Base-by-base conservation (phyloP, 495 filamentous ascomycete species). In the Tuber melanosporum region DNA sequence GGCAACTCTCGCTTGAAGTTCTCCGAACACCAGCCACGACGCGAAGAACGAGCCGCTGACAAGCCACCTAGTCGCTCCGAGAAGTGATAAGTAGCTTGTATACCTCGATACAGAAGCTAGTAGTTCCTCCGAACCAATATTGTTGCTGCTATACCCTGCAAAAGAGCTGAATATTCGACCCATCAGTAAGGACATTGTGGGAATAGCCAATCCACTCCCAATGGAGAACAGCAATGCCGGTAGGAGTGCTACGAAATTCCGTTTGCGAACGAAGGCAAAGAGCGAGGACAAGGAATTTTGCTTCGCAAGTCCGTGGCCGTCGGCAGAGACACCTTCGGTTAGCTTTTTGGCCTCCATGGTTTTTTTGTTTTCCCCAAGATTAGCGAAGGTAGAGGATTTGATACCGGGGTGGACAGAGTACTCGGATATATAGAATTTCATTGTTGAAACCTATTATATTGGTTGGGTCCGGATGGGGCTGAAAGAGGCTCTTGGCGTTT, bases 141-240 rank as follows among this genome's bases (percentile, higher is more conserved):
- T 77, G 9, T 88, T 89, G 26, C 86, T 86, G 1, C 91, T 93
- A 79, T 89, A 95, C 3, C 86, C 83, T 2, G 91, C 87, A 73
- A 96, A 91, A 8, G 87, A 84, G 22, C 92, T 87, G 79, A 99
- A 97, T 62, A 95, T 87, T 69, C 88, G 86, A 22, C 95, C 95
- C 17, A 94, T 87, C 3, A 97, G 83, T 7, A 94, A 85, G 4
- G 94, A 89, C 69, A 92, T 86, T 2, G 86, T 85, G 3, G 94
- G 91, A 52, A 88, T 87, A 39, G 89, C 83, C 32, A 90, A 85
- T 8, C 92, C 92, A 17, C 91, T 88, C 36, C 90, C 75, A 7
- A 92, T 71, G 1, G 93, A 88, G 52, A 89, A 85, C 26, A 88
- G 12, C 45, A 91, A 71, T 17, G 90, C 90, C 0, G 82, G 79